Evolutionary conservation across 1,284 basidiomycete genomes (phyloP), one percentile per base, ranked within the genome.

Genomic region (Puccinia polysora): DNA sequence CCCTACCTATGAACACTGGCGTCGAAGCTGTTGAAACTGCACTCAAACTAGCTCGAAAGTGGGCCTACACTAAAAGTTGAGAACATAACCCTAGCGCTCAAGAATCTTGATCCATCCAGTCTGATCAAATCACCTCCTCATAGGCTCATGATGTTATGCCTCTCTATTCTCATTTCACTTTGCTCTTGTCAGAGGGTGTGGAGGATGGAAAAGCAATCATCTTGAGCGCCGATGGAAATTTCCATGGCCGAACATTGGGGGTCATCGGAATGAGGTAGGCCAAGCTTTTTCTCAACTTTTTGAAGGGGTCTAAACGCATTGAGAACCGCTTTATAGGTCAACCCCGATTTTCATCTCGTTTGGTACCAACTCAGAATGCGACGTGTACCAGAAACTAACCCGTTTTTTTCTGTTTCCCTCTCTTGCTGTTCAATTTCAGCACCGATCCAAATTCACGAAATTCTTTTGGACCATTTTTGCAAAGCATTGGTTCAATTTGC

Each of bases 1-100:
- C 97, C 10, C 84, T 98, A n/a, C 95, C 95, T 25, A 97, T 98
- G 93, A 98, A 98, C 84, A 98, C 95, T 0, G 95, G 95, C 52
- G 94, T 93, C 1, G 95, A 98, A 80, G 95, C 95, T 7, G 95
- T 98, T 74, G 94, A 98, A 83, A 96, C 93, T 0, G 84, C 84
- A 15, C 81, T 85, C 79, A 84, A 84, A 75, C 75, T 80, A 45
- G 76, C 79, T 36, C 77, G 79, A 65, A 80, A 79, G 74, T 80
- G 79, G 79, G 79, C 77, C 7, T 80, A 80, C 74, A 73, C 72
- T 58, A 68, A 68, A 53, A 68, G 64, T 65, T 28, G n/a, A n/a
- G n/a, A n/a, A n/a, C n/a, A n/a, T n/a, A n/a, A n/a, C n/a, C n/a
- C n/a, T n/a, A n/a, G n/a, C n/a, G n/a, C n/a, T n/a, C n/a, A n/a